Conservation (phyloP, 2,329 filamentous ascomycete species). For the Fusarium bulbicola region DNA sequence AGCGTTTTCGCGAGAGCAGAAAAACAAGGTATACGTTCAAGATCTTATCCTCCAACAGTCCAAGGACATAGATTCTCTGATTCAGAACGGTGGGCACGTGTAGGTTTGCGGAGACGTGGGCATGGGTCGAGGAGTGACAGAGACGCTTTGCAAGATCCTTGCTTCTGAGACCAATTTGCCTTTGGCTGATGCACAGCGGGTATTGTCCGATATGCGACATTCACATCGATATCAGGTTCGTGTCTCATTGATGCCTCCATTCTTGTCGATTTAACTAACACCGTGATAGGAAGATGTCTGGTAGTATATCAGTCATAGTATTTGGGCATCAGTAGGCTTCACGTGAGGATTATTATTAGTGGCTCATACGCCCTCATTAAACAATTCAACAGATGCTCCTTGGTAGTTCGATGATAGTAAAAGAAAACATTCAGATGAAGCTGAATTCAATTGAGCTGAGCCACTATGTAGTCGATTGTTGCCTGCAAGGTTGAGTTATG, state of each 20-base stretch:
- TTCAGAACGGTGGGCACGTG: neutral
- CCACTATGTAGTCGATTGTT: no score
- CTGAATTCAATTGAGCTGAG: neutral
- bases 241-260: no score
- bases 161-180: accelerated
- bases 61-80: accelerated
- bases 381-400: no score
- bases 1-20: neutral
- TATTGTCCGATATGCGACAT: neutral
- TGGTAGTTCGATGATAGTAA: no score
- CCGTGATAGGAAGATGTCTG: no score
- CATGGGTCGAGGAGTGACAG: neutral
- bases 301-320: no score
- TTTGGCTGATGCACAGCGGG: neutral
- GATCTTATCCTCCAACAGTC: accelerated
- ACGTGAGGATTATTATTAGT: no score
- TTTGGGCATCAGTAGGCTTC: no score
- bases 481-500: no score
- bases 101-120: neutral
- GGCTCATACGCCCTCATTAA: accelerated
- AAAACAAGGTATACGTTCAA: neutral
- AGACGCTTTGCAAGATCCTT: neutral
- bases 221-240: neutral
- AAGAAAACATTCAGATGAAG: neutral
- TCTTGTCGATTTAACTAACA: no score